Evolutionary conservation across 2,329 filamentous ascomycete genomes (phyloP).

Genomic region (Fusarium sp.): DNA sequence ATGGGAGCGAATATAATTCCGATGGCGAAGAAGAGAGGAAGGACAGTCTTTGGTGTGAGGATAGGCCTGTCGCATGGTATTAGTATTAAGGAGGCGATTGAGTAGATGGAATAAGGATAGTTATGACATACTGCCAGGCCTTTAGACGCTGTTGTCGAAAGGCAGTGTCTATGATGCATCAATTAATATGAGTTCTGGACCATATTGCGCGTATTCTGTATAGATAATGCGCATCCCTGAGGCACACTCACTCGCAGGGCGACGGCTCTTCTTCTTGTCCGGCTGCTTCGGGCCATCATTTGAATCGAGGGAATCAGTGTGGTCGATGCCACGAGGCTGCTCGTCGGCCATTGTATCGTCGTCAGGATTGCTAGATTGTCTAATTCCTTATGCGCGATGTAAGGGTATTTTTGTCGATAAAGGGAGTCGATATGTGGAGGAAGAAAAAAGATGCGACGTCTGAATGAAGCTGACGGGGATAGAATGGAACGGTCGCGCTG

Average conservation of each 20-base stretch:
- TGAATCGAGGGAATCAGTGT: slow-evolving; percentile 66
- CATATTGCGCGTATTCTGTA: neutral
- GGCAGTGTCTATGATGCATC: slow-evolving; percentile 78
- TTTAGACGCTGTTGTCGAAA: slow-evolving; percentile 97
- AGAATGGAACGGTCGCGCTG: slow-evolving; percentile 29
- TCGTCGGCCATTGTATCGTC: slow-evolving; percentile 61
- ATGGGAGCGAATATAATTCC: slow-evolving; percentile 95
- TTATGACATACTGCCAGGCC: slow-evolving; percentile 90
- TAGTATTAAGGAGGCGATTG: slow-evolving; percentile 48
- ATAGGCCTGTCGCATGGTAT: slow-evolving; percentile 76
- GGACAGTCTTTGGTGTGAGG: slow-evolving; percentile 91
- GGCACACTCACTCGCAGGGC: slow-evolving; percentile 80
- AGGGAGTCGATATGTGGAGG: slow-evolving; percentile 11
- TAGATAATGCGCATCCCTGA: slow-evolving; percentile 17
- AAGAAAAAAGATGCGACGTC: slow-evolving; percentile 32
- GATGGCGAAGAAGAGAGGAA: slow-evolving; percentile 90
- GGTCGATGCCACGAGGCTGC: slow-evolving; percentile 57
- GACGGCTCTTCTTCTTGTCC: slow-evolving; percentile 90
- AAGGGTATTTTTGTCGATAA: slow-evolving; percentile 28
- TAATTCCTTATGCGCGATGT: slow-evolving; percentile 14
- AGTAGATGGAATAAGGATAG: slow-evolving; percentile 15
- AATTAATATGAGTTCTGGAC: slow-evolving; percentile 34
- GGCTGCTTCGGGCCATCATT: slow-evolving; percentile 65
- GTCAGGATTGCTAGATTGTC: slow-evolving; percentile 28
- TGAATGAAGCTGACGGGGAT: slow-evolving; percentile 33